Conservation (phyloP, 768 basidiomycete genomes). For the Vararia minispora region DNA sequence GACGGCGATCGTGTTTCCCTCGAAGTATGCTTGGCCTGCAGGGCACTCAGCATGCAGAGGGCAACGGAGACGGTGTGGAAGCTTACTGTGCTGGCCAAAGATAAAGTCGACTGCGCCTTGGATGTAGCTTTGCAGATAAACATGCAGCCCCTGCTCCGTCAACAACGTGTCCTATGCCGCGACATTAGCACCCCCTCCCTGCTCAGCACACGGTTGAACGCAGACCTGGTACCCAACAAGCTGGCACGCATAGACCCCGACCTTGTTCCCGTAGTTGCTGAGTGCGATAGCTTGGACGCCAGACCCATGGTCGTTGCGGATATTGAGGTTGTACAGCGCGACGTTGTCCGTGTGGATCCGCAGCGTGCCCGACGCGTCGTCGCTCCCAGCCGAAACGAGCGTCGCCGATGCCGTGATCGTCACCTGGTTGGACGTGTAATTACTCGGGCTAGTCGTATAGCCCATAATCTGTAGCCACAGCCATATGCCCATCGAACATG, state of each 20-base stretch:
- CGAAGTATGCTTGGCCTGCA: constrained; percentile 30
- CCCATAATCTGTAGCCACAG: constrained; percentile 12
- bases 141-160: constrained; percentile 36
- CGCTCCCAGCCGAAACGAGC: constrained; percentile 24
- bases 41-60: neutral
- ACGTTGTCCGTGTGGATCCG: constrained; percentile 31
- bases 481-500: neutral
- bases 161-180: constrained; percentile 33
- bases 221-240: constrained; percentile 12
- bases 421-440: constrained; percentile 10
- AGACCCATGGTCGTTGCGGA: constrained; percentile 34
- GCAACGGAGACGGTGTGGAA: neutral
- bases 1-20: constrained; percentile 36
- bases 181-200: constrained; percentile 14
- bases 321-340: constrained; percentile 38
- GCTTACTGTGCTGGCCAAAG: constrained; percentile 27
- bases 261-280: constrained; percentile 35
- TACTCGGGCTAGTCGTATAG: constrained; percentile 12
- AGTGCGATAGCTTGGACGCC: constrained; percentile 39
- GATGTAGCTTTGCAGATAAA: constrained; percentile 32
- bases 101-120: constrained; percentile 42
- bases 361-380: constrained; percentile 38
- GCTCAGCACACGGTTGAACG: constrained; percentile 10
- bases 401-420: constrained; percentile 9
- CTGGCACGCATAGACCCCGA: constrained; percentile 12